Evolutionary conservation across 768 basidiomycete species (phyloP).

Genomic region (Phanerodontia chrysosporium): DNA sequence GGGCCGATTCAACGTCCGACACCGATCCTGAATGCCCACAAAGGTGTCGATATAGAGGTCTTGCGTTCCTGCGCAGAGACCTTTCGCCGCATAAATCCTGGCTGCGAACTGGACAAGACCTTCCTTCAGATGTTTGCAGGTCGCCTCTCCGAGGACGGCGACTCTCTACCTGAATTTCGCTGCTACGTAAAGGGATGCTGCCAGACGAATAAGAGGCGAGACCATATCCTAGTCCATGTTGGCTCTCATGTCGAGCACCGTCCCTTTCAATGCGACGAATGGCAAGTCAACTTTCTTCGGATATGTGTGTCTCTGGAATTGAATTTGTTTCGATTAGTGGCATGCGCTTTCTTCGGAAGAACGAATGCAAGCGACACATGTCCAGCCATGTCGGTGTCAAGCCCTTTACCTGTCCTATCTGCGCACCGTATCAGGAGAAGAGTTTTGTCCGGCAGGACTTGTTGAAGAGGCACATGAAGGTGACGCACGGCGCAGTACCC

Average conservation of each 20-base stretch:
- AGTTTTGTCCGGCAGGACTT: slow-evolving; percentile 68
- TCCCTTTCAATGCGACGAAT: slow-evolving; percentile 59
- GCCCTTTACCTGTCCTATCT: slow-evolving; percentile 57
- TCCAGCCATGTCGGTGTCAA: slow-evolving; percentile 55
- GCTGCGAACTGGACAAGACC: slow-evolving; percentile 53
- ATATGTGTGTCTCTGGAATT: background rate
- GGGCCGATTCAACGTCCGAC: slow-evolving; percentile 6
- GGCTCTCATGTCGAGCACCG: slow-evolving; percentile 69
- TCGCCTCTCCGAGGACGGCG: slow-evolving; percentile 53
- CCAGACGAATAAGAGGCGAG: slow-evolving; percentile 67
- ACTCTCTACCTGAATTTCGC: slow-evolving; percentile 55
- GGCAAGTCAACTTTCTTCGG: slow-evolving; percentile 39
- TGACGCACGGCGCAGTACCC: slow-evolving; percentile 41
- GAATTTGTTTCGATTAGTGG: slow-evolving; percentile 33
- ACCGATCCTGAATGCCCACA: slow-evolving; percentile 61
- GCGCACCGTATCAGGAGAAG: slow-evolving; percentile 37
- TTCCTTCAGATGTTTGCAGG: slow-evolving; percentile 71
- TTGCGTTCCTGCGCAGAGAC: slow-evolving; percentile 52
- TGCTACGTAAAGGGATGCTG: slow-evolving; percentile 66
- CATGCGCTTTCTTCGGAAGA: slow-evolving; percentile 65
- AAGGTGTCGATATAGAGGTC: slow-evolving; percentile 51
- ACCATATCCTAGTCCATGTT: slow-evolving; percentile 72
- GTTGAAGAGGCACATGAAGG: slow-evolving; percentile 59
- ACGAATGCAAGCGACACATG: slow-evolving; percentile 76
- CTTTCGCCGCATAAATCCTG: slow-evolving; percentile 51